Evolutionary conservation across 257 asterid genomes (phyloP).

Genomic region (Ilex asprella): DNA sequence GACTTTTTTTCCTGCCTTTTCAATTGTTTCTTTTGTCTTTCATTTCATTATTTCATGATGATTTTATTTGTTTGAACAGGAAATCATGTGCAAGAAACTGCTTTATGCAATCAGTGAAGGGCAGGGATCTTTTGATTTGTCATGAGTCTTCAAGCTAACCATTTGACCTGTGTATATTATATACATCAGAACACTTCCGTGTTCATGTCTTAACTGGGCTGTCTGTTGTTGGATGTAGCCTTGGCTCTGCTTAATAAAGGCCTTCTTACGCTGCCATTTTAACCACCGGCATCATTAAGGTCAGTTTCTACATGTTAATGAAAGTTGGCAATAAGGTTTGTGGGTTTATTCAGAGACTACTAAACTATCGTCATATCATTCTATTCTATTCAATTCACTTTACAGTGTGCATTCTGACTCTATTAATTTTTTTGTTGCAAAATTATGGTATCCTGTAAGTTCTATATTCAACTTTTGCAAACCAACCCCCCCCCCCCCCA

Average conservation of each 20-base stretch:
- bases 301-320: neutral
- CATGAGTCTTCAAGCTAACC: conserved; percentile 34
- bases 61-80: conserved; percentile 35
- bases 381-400: too few species aligned
- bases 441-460: too few species aligned
- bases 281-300: neutral
- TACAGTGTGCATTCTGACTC: too few species aligned
- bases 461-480: neutral
- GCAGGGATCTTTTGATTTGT: conserved; percentile 94
- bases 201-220: neutral
- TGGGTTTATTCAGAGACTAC: too few species aligned
- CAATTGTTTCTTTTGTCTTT: too few species aligned
- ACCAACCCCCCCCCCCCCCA: neutral
- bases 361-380: too few species aligned
- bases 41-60: neutral
- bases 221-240: neutral
- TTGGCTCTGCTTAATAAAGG: neutral
- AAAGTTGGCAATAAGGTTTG: too few species aligned
- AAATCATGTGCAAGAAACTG: conserved; percentile 82
- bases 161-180: conserved; percentile 19
- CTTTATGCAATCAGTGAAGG: conserved; percentile 91
- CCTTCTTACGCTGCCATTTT: neutral
- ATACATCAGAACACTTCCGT: neutral
- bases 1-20: neutral
- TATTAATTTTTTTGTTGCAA: too few species aligned